Base-by-base conservation (phyloP, 495 filamentous ascomycete genomes). In the Tuber brumale region DNA sequence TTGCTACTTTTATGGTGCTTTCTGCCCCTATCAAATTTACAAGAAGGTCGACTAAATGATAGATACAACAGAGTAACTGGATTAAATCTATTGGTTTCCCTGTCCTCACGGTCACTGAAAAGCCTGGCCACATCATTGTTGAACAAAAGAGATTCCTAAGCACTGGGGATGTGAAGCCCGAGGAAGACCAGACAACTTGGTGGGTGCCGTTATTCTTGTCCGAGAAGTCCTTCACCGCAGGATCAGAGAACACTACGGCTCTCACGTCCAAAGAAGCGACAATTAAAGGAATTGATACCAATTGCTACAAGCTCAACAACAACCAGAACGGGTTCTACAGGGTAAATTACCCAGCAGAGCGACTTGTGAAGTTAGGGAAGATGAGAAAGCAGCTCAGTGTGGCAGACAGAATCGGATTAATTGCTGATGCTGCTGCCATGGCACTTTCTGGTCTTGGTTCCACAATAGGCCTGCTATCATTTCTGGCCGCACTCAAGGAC, bases 51-150 rank as follows among this genome's bases (percentile, higher is more conserved):
- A 19, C 71, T 43, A 44, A 45, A 66, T 74, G 35, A 73, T 70
- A 14, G 61, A 72, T 81, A 72, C n/a, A 77, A 71, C 76, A 90
- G 89, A 89, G 91, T 77, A 89, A 90, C 39, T 99, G 95, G 95
- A 97, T 97, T 80, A 91, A 91, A 72, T 93, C 93, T 83, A 94
- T 99, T 79, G 95, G 95, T 2, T 97, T 96, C 85, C 95, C 95
- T 1, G 90, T 97, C 44, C 84, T 99, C 14, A 96, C 92, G 6
- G 87, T 97, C 31, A 88, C 90, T 27, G 95, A 98, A 84, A 91
- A 93, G 80, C 88, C 91, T 46, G 89, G 91, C 39, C 91, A 95
- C 81, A 92, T 99, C 76, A 87, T 89, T 46, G 85, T 98, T 71
- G 91, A 91, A 74, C 95, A 99, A 84, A 90, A 87, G 69, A 91